Evolutionary conservation across 2,329 filamentous ascomycete genomes (phyloP).

Genomic region (Chrysosporium keratinophilum): DNA sequence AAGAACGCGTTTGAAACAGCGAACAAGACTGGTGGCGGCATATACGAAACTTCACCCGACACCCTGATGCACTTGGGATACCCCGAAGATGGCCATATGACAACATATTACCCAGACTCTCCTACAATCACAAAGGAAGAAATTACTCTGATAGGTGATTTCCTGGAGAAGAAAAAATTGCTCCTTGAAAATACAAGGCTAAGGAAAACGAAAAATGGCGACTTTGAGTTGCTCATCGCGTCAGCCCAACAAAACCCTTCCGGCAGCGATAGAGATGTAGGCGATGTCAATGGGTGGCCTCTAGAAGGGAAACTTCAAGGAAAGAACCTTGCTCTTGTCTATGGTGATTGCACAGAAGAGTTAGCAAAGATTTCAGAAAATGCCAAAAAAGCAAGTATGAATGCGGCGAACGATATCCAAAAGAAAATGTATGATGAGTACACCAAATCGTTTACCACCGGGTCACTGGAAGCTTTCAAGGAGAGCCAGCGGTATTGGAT

Average conservation of each 20-base stretch:
- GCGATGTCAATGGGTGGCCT: constrained; percentile 52
- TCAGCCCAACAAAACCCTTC: constrained; percentile 55
- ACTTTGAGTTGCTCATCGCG: constrained; percentile 65
- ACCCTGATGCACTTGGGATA: constrained; percentile 67
- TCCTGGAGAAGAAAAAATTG: constrained; percentile 61
- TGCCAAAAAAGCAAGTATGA: constrained; percentile 56
- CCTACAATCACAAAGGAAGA: constrained; percentile 63
- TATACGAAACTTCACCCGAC: constrained; percentile 57
- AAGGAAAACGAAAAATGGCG: constrained; percentile 52
- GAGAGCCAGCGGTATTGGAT: constrained; percentile 74
- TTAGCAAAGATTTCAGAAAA: constrained; percentile 58
- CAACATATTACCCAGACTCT: constrained; percentile 72
- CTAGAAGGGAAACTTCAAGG: constrained; percentile 53
- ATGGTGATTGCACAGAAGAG: constrained; percentile 62
- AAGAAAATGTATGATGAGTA: constrained; percentile 64
- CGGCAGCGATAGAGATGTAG: constrained; percentile 55
- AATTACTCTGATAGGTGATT: constrained; percentile 60
- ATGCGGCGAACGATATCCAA: constrained; percentile 64
- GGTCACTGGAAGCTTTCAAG: constrained; percentile 68
- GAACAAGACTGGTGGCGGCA: constrained; percentile 47
- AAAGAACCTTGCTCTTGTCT: constrained; percentile 60
- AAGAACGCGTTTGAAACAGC: constrained; percentile 57
- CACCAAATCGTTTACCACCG: constrained; percentile 61
- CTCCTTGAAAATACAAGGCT: constrained; percentile 67
- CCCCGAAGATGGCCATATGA: constrained; percentile 63